Percentiles rank a stretch among this genome's conserved stretches.
Conservation (phyloP, 805 yeast species). For the Yarrowia hollandica region DNA sequence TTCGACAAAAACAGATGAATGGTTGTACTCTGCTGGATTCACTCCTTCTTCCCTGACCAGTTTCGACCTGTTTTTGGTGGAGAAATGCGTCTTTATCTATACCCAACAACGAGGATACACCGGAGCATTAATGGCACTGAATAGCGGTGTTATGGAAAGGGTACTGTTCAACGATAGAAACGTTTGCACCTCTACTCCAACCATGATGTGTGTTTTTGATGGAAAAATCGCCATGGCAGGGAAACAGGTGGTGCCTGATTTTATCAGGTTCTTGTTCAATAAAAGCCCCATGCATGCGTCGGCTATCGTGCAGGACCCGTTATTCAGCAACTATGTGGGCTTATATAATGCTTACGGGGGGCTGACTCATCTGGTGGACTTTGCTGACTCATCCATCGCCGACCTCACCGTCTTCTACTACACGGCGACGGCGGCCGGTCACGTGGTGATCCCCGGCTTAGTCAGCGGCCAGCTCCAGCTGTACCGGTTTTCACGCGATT, state of each 20-base stretch:
- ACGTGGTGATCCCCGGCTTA: neutral
- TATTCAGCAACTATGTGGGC: neutral
- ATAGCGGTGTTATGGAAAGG: neutral
- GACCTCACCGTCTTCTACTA: neutral
- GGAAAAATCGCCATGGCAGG: neutral
- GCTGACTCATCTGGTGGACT: neutral
- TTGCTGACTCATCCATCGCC: neutral
- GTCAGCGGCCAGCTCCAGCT: neutral
- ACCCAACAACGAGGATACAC: neutral
- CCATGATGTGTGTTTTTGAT: slow-evolving; percentile 1
- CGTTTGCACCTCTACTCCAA: neutral
- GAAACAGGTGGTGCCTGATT: neutral
- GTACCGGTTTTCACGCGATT: neutral
- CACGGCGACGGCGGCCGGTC: neutral
- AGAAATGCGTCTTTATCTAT: neutral
- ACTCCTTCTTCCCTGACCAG: neutral
- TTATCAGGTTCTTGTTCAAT: neutral
- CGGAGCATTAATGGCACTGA: neutral
- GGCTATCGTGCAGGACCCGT: neutral
- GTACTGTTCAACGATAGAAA: neutral
- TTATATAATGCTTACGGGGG: neutral
- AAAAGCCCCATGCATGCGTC: neutral
- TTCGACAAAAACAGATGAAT: neutral
- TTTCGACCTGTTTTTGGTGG: slow-evolving; percentile 1
- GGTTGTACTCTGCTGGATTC: slow-evolving; percentile 1